A percentile compares a stretch with the other conserved stretches of the same genome.
phyloP scores from a whole-genome alignment of 257 asterid genomes.

The Nicotiana attenuata region DNA sequence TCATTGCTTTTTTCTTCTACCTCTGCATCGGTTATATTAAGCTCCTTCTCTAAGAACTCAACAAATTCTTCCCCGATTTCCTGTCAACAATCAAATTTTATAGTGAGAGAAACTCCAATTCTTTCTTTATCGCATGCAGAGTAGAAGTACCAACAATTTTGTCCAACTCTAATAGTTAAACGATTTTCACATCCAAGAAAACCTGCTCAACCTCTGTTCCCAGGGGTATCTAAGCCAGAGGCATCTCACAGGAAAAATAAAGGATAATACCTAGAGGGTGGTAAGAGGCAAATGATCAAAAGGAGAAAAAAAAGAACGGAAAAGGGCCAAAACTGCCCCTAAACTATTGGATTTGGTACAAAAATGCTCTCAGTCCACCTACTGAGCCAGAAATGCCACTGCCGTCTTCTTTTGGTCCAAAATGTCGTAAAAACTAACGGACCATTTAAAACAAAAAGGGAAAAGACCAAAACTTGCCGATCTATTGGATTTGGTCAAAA shows the following conservation, averaged over 20 bases:
- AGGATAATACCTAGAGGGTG: neutral
- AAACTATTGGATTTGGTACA: too few relatives aligned
- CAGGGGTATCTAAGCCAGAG: neutral
- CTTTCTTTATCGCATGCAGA: neutral
- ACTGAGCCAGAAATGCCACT: too few relatives aligned
- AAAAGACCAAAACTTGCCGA: too few relatives aligned
- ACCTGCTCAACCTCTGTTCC: neutral
- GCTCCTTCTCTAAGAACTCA: slow-evolving; percentile 89
- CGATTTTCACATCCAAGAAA: neutral
- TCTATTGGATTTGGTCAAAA: too few relatives aligned
- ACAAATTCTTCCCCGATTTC: slow-evolving; percentile 96
- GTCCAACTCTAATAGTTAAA: neutral
- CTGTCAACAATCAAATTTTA: slow-evolving; percentile 26
- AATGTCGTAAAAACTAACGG: too few relatives aligned
- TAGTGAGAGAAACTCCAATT: neutral
- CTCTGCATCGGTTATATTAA: slow-evolving; percentile 51
- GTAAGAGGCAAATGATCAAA: slow-evolving; percentile 5
- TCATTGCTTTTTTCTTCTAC: slow-evolving; percentile 25
- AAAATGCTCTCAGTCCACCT: too few relatives aligned
- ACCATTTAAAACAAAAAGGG: too few relatives aligned
- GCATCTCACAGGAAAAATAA: neutral
- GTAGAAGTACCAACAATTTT: neutral
- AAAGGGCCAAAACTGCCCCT: too few relatives aligned
- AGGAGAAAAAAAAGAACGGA: neutral
- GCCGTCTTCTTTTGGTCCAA: too few relatives aligned